Evolutionary conservation across 2,329 filamentous ascomycete species (phyloP).

Genomic region (Alternaria arbusti): DNA sequence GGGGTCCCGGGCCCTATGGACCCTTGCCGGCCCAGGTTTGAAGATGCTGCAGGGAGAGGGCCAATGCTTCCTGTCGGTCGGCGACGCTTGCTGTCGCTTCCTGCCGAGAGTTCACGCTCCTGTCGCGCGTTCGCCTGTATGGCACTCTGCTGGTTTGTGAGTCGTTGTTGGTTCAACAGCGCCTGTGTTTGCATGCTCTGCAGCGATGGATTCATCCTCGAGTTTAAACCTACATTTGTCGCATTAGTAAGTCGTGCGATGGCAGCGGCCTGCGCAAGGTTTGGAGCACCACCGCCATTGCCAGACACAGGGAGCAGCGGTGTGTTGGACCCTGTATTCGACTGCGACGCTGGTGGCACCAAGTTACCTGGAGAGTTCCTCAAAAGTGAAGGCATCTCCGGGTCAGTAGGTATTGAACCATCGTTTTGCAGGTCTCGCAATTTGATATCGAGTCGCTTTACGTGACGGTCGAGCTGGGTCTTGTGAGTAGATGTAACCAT

Average conservation of each 20-base stretch:
- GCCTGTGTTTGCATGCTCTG: conserved; percentile 48
- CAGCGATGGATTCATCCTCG: conserved; percentile 38
- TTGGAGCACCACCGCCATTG: conserved; percentile 61
- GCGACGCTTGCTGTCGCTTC: conserved; percentile 64
- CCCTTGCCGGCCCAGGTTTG: conserved; percentile 64
- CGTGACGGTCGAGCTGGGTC: conserved; percentile 63
- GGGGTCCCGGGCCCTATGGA: conserved; percentile 69
- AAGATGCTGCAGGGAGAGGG: conserved; percentile 59
- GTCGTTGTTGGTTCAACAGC: conserved; percentile 45
- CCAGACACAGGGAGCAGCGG: conserved; percentile 63
- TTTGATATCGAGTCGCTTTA: conserved; percentile 68
- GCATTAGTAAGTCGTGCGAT: conserved; percentile 51
- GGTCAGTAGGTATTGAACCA: conserved; percentile 65
- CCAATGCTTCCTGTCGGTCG: conserved; percentile 61
- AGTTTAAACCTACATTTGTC: conserved; percentile 42
- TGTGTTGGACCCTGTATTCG: conserved; percentile 53
- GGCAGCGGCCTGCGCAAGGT: conserved; percentile 57
- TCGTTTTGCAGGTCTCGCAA: conserved; percentile 65
- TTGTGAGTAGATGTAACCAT: conserved; percentile 17
- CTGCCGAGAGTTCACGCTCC: conserved; percentile 62
- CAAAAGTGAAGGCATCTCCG: conserved; percentile 65
- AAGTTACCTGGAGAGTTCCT: conserved; percentile 56
- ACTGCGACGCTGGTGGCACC: conserved; percentile 55
- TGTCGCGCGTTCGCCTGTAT: conserved; percentile 43
- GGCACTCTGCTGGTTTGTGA: conserved; percentile 43